Evolutionary conservation across 371 early-diverging fungal genomes (phyloP).

Genomic region (Mortierella sp.): DNA sequence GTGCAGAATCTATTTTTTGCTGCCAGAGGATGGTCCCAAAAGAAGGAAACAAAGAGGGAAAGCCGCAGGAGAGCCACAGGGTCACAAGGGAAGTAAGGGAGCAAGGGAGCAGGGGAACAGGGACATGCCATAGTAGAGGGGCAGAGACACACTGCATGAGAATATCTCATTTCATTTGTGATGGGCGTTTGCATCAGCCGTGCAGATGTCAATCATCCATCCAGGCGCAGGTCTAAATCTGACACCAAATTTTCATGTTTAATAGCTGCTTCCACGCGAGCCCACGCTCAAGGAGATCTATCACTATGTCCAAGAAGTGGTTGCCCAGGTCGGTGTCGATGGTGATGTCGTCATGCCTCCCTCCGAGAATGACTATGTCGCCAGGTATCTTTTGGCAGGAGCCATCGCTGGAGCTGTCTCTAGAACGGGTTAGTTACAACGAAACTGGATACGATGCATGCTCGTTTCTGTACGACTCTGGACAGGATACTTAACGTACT

Average conservation of each 20-base stretch:
- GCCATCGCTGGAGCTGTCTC: slow-evolving; percentile 85
- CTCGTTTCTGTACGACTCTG: background rate
- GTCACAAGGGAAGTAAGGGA: background rate
- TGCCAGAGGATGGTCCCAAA: background rate
- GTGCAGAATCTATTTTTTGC: background rate
- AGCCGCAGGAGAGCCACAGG: background rate
- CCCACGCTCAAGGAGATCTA: slow-evolving; percentile 71
- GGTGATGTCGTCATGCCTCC: slow-evolving; percentile 73
- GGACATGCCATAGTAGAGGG: background rate
- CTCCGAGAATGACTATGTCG: slow-evolving; percentile 58
- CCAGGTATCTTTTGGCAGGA: slow-evolving; percentile 79
- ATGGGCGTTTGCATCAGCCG: background rate
- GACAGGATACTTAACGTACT: background rate
- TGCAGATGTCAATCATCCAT: background rate
- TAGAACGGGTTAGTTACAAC: slow-evolving; percentile 62
- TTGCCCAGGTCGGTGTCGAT: slow-evolving; percentile 71
- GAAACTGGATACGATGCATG: background rate
- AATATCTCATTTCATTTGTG: background rate
- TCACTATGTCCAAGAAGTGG: slow-evolving; percentile 69
- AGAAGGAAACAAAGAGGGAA: background rate
- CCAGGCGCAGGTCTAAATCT: background rate
- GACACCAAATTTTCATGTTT: slow-evolving; percentile 3
- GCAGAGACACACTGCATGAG: slow-evolving; percentile 1
- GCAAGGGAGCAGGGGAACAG: background rate
- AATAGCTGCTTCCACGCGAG: slow-evolving; percentile 61